Evolutionary conservation across 208 protist genomes (phyloP), one percentile per base, ranked within the genome.

Genomic region (Acanthamoeba pearcei): DNA sequence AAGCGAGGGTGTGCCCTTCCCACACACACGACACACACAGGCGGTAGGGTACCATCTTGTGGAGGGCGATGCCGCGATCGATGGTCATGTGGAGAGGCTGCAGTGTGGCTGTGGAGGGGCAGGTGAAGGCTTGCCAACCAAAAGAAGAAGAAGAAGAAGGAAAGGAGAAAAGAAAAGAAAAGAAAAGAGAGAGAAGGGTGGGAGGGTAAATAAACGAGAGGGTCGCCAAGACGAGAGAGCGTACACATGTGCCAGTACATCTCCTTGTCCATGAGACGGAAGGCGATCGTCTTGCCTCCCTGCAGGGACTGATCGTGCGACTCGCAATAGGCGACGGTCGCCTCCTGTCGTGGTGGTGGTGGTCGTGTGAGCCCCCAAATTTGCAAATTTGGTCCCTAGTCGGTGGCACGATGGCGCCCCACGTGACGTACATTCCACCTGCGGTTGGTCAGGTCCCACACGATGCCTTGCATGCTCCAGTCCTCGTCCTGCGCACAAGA

Each of bases 221-320:
- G 76, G 46, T n/a, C 2, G 1, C 24, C 24, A 22, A 66, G 24
- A n/a, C 60, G 60, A 66, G 60, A 22, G 60, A 66, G n/a, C 80
- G 80, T 88, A 88, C 80, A 88, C 80, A 88, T 88, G 80, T 88
- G 80, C 80, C 86, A 68, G 83, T 97, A 97, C 96, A 98, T 98
- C 57, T 98, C 97, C 38, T 98, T 98, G 93, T 99, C 98, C 98
- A 99, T 98, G 22, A 99, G 96, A 97, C 98, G 98, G 94, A 99
- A 99, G 1, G 98, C 96, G 6, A 99, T 88, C 24, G 98, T 99
- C 95, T 99, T 99, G 95, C 98, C 98, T n/a, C 98, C 98, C 27
- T 99, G 98, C 10, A 99, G 96, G 22, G 98, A 97, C 91, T 99
- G 98, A 94, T 99, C 98, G 92, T 99, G 98, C 19, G 94, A 98